Evolutionary conservation across 768 basidiomycete genomes (phyloP).

Genomic region (Exidia glandulosa): DNA sequence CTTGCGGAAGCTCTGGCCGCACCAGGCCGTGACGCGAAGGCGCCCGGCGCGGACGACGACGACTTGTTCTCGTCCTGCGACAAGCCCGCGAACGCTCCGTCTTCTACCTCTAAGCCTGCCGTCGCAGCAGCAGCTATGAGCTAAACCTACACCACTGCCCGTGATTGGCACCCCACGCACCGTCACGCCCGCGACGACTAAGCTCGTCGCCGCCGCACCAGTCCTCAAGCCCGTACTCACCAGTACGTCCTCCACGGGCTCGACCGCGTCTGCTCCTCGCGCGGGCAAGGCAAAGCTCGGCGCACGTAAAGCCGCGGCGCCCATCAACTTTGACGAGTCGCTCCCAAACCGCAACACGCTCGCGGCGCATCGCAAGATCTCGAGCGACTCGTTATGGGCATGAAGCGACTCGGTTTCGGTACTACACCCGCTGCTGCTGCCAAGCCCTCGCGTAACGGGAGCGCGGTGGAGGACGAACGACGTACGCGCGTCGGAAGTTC

Average conservation of each 20-base stretch:
- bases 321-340: conserved; percentile 81
- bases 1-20: conserved; percentile 35
- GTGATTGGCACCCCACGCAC: conserved; percentile 43
- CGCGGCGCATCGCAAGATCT: conserved; percentile 38
- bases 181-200: conserved; percentile 19
- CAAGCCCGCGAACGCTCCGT: conserved; percentile 54
- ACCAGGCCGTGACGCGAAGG: conserved; percentile 13
- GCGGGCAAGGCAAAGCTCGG: conserved; percentile 59
- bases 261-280: conserved; percentile 18
- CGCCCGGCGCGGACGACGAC: conserved; percentile 49
- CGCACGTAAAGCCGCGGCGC: conserved; percentile 70
- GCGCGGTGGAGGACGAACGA: conserved; percentile 48
- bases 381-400: conserved; percentile 53
- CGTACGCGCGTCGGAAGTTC: conserved; percentile 82
- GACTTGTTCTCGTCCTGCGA: conserved; percentile 98
- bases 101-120: conserved; percentile 31
- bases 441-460: conserved; percentile 24
- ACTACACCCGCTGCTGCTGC: conserved; percentile 57
- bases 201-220: conserved; percentile 10
- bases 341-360: conserved; percentile 13
- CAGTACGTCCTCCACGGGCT: conserved; percentile 24
- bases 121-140: conserved; percentile 17
- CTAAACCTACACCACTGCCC: conserved; percentile 42
- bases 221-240: conserved; percentile 19
- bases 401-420: conserved; percentile 77